phyloP scores from a whole-genome alignment of 1,284 basidiomycete species.

The Irpex rosettiformis region DNA sequence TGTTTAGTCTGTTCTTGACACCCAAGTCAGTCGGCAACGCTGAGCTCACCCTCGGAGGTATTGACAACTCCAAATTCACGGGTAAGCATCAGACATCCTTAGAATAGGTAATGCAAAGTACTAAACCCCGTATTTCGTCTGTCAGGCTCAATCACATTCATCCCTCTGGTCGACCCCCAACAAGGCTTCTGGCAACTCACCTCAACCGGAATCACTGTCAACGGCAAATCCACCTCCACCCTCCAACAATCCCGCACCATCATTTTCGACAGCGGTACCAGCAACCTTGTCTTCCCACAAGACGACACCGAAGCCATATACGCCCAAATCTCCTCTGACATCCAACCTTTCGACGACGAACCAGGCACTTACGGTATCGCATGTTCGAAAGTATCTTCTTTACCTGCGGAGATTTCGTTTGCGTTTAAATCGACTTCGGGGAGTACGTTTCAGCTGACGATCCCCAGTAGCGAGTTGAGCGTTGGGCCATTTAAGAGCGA shows the following conservation, averaged over 20 bases:
- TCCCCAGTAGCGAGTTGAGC: conserved; percentile 51
- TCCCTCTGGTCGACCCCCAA: conserved; percentile 15
- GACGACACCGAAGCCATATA: conserved; percentile 50
- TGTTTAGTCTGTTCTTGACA: conserved; percentile 52
- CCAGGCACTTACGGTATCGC: conserved; percentile 55
- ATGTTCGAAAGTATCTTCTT: conserved; percentile 40
- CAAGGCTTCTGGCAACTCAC: conserved; percentile 42
- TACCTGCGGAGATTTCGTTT: conserved; percentile 49
- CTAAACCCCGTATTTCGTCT: too few relatives aligned
- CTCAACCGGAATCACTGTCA: conserved; percentile 47
- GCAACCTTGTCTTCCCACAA: conserved; percentile 47
- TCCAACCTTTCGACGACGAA: conserved; percentile 44
- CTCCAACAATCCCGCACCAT: conserved; percentile 39
- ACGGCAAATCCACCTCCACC: conserved; percentile 44
- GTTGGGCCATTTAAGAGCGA: conserved; percentile 53
- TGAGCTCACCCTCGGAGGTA: conserved; percentile 51
- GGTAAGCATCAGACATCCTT: conserved; percentile 26
- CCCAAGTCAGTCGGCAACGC: conserved; percentile 46
- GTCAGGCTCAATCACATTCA: neutral
- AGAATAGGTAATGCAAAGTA: too few relatives aligned
- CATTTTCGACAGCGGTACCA: conserved; percentile 58
- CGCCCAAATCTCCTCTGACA: conserved; percentile 52
- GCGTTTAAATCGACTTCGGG: conserved; percentile 46
- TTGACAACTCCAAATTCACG: conserved; percentile 48
- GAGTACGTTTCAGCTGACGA: conserved; percentile 48